Percentiles rank a stretch among this genome's conserved stretches.
phyloP scores from a whole-genome alignment of 306 rosid genomes.

The Cicer judaicum region DNA sequence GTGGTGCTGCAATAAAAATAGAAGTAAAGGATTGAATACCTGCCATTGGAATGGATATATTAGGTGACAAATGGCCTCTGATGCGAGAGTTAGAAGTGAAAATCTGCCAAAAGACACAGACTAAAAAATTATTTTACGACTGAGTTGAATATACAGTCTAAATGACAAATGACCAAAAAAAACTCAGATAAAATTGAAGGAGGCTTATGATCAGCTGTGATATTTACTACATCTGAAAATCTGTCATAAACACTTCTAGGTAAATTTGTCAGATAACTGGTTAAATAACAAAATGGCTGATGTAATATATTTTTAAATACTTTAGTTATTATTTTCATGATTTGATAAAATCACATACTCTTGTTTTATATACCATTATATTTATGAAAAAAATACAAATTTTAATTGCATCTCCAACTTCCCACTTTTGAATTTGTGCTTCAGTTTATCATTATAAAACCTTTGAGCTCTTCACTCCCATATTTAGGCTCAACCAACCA shows the following conservation, averaged over 20 bases:
- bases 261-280: constrained; percentile 20
- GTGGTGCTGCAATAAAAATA: constrained; percentile 32
- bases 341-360: too few species aligned
- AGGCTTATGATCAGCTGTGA: constrained; percentile 29
- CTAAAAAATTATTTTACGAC: constrained; percentile 43
- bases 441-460: too few species aligned
- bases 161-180: constrained; percentile 40
- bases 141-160: constrained; percentile 21
- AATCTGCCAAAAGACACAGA: constrained; percentile 66
- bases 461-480: too few species aligned
- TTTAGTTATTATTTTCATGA: too few species aligned
- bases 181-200: constrained; percentile 32
- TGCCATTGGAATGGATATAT: constrained; percentile 98
- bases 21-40: constrained; percentile 52
- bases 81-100: constrained; percentile 86
- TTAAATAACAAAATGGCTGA: constrained; percentile 8
- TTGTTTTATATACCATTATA: too few species aligned
- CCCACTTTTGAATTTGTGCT: too few species aligned
- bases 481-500: too few species aligned
- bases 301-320: too few species aligned
- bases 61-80: constrained; percentile 96
- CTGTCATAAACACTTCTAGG: constrained; percentile 17
- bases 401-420: too few species aligned
- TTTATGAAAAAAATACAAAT: too few species aligned
- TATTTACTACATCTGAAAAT: constrained; percentile 27